A percentile compares a stretch with the other conserved stretches of the same genome.
phyloP scores from a whole-genome alignment of 345 rosid genomes.

The Salix udensis region DNA sequence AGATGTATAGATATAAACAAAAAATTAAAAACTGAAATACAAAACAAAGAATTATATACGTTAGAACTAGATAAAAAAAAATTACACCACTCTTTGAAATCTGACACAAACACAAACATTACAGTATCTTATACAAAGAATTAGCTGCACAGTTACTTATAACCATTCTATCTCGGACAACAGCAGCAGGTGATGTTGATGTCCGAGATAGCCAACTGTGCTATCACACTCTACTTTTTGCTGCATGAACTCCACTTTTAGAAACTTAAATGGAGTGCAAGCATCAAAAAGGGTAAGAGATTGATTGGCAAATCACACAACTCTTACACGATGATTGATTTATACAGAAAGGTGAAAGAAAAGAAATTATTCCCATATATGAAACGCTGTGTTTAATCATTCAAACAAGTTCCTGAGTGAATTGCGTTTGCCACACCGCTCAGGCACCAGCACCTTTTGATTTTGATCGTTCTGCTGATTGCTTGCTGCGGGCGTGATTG shows the following conservation, averaged over 20 bases:
- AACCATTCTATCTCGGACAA: neutral
- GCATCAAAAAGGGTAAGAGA: slow-evolving; percentile 15
- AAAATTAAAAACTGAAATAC: too few relatives aligned
- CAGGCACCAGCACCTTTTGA: slow-evolving; percentile 25
- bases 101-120: too few relatives aligned
- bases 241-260: slow-evolving; percentile 16
- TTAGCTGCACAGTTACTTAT: too few relatives aligned
- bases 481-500: slow-evolving; percentile 8
- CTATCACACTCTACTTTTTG: slow-evolving; percentile 13
- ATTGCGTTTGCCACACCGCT: slow-evolving; percentile 56
- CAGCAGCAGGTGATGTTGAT: neutral
- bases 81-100: too few relatives aligned
- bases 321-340: neutral
- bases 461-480: neutral
- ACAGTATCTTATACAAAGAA: too few relatives aligned
- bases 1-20: too few relatives aligned
- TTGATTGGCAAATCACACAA: neutral
- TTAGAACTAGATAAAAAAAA: too few relatives aligned
- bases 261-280: slow-evolving; percentile 1
- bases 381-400: slow-evolving; percentile 6
- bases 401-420: slow-evolving; percentile 75
- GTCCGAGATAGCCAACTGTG: neutral
- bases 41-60: too few relatives aligned
- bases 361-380: neutral
- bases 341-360: neutral